phyloP scores from a whole-genome alignment of 805 yeast genomes.

The Starmerella vitae region DNA sequence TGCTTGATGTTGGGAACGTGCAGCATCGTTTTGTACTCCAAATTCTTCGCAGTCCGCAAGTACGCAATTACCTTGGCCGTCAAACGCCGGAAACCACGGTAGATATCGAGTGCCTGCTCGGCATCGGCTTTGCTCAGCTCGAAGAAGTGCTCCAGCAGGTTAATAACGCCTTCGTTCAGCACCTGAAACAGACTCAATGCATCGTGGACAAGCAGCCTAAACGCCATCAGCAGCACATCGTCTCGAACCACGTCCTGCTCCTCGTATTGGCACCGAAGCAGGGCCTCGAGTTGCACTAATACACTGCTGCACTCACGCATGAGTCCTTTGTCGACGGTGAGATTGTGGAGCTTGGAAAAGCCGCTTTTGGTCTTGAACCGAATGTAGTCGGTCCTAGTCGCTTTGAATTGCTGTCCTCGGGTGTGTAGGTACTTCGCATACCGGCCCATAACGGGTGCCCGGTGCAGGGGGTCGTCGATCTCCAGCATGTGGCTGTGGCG shows the following conservation, averaged over 20 bases:
- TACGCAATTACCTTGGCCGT: conserved; percentile 81
- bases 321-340: conserved; percentile 64
- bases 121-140: conserved; percentile 84
- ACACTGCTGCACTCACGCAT: conserved; percentile 76
- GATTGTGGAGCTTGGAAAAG: conserved; percentile 49
- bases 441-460: conserved; percentile 34
- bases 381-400: conserved; percentile 60
- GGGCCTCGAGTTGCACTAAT: conserved; percentile 62
- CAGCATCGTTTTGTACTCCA: conserved; percentile 73
- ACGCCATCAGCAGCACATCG: conserved; percentile 71
- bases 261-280: conserved; percentile 58
- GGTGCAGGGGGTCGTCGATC: conserved; percentile 26
- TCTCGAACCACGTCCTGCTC: conserved; percentile 68
- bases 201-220: conserved; percentile 81
- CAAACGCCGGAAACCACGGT: conserved; percentile 70
- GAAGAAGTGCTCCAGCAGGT: conserved; percentile 83
- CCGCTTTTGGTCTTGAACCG: conserved; percentile 37
- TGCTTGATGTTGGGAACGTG: conserved; percentile 93
- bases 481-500: conserved; percentile 40
- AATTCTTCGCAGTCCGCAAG: conserved; percentile 75
- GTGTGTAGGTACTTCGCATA: conserved; percentile 59
- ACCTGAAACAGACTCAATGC: conserved; percentile 74
- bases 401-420: conserved; percentile 57
- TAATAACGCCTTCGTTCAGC: conserved; percentile 90
- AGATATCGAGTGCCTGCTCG: conserved; percentile 68